Evolutionary conservation across 306 rosid genomes (phyloP), one percentile per base, ranked within the genome.

Genomic region (Crataegus laevigata): DNA sequence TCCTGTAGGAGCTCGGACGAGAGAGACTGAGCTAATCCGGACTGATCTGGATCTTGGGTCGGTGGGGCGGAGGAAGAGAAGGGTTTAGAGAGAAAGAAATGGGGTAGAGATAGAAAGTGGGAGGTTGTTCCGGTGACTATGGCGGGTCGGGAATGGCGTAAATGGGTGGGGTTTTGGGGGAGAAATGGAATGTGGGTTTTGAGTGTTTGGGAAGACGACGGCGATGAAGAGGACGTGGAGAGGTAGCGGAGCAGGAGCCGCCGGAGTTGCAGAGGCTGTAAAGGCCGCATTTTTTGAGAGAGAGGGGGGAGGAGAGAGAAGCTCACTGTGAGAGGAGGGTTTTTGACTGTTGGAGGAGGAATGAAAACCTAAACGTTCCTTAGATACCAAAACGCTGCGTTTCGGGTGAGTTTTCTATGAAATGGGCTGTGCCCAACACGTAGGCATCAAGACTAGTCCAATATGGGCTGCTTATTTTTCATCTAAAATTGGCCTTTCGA

Each of bases 1-100:
- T 91, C 90, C 58, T 74, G 84, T 32, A 87, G 84, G 51, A 90
- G 93, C 78, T 86, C 89, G 4, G 81, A 40, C 19, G 96, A 88
- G 77, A 94, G 73, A 0, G 91, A 87, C 2, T 9, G 78, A 5
- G 91, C 77, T 36, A 71, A 15, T 22, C 13, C 52, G 75, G 84
- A 45, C 3, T 88, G 84, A 83, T 88, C 91, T 11, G 72, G 24
- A 4, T 72, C 81, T 11, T 75, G 59, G 11, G 68, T n/a, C 72
- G 84, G 34, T n/a, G 74, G 79, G 18, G 89, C 78, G 0, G 84
- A 59, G 50, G 75, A 54, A 42, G 79, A 88, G 83, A 88, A 88
- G 26, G 73, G 50, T 59, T 80, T 80, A 34, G 74, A 66, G n/a
- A 58, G 70, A 62, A 68, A 74, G 6, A 86, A 71, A 18, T 77